These are phyloP conservation scores for Dichotomocladium elegans DNA, from an alignment of 371 early-diverging fungal species.

Conservation along the genomic window DNA sequence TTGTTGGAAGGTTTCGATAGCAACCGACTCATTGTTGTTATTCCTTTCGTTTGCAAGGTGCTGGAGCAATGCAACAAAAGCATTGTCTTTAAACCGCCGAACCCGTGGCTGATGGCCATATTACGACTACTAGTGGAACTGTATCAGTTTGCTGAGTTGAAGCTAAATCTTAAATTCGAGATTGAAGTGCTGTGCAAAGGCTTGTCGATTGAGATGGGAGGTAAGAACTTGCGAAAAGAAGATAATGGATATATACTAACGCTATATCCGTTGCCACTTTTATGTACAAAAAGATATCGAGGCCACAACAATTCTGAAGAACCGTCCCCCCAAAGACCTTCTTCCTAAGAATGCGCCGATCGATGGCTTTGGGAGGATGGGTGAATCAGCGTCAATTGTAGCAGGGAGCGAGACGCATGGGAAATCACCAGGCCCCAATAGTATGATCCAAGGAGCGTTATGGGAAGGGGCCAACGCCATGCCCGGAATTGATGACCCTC, in stretches of 20 bases:
- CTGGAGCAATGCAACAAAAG: slow-evolving; percentile 83
- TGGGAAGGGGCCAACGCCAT: neutral
- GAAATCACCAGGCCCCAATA: neutral
- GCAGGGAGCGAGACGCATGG: no score
- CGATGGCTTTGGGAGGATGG: neutral
- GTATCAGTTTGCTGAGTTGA: slow-evolving; percentile 89
- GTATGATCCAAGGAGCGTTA: neutral
- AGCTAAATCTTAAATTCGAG: slow-evolving; percentile 94
- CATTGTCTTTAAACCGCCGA: slow-evolving; percentile 91
- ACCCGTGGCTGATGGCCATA: slow-evolving; percentile 97
- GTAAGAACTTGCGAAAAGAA: slow-evolving; percentile 15
- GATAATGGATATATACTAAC: slow-evolving; percentile 19
- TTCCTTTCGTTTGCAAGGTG: slow-evolving; percentile 98
- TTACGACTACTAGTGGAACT: slow-evolving; percentile 88
- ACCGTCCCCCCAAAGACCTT: slow-evolving; percentile 22
- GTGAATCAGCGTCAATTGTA: neutral
- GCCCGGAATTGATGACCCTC: slow-evolving; percentile 12
- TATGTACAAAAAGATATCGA: slow-evolving; percentile 54
- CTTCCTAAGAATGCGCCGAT: no score
- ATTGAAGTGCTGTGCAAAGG: slow-evolving; percentile 96
- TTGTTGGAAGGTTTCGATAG: slow-evolving; percentile 88
- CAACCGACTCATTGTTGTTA: slow-evolving; percentile 87
- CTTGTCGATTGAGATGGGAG: slow-evolving; percentile 74
- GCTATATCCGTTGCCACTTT: slow-evolving; percentile 1
- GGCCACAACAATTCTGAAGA: slow-evolving; percentile 73